Percentiles rank a stretch among this genome's conserved stretches.
These are phyloP conservation scores for Fragaria iinumae DNA, from an alignment of 306 rosid genomes.

Conservation along the genomic window DNA sequence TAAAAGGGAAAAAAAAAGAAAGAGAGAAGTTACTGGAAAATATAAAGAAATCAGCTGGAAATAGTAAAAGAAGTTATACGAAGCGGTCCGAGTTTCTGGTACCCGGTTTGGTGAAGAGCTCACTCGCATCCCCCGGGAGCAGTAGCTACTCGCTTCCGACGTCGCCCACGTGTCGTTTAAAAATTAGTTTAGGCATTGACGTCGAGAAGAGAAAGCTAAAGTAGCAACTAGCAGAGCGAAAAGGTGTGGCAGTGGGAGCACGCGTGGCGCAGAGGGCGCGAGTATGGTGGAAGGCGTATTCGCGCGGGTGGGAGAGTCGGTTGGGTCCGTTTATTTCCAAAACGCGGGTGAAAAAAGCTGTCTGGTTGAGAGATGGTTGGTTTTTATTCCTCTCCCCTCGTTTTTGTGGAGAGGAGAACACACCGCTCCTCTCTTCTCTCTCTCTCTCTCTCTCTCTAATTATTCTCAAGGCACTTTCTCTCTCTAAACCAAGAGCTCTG, in stretches of 20 bases:
- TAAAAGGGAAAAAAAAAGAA: background rate
- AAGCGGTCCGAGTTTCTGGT: slow-evolving; percentile 38
- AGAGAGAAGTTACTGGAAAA: slow-evolving; percentile 6
- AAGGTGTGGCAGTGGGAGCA: slow-evolving; percentile 15
- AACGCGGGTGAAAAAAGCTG: slow-evolving; percentile 43
- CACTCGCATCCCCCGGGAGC: background rate
- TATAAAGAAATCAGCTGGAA: slow-evolving; percentile 20
- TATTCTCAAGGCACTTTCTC: slow-evolving; percentile 15
- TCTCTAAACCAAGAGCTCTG: slow-evolving; percentile 11
- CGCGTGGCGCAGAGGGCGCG: slow-evolving; percentile 17
- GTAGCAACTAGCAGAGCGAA: slow-evolving; percentile 5
- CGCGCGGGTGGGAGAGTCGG: slow-evolving; percentile 12
- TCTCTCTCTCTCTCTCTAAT: slow-evolving; percentile 7
- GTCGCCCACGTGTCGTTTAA: slow-evolving; percentile 21
- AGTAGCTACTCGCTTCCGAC: background rate
- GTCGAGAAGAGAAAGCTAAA: slow-evolving; percentile 13
- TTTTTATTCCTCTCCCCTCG: slow-evolving; percentile 69
- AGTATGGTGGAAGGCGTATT: background rate
- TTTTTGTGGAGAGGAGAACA: slow-evolving; percentile 84
- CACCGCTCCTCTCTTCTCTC: slow-evolving; percentile 41
- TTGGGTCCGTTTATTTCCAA: slow-evolving; percentile 25
- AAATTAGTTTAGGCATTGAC: background rate
- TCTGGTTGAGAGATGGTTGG: slow-evolving; percentile 54
- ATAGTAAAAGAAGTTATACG: slow-evolving; percentile 39
- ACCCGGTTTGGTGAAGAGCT: background rate